Evolutionary conservation across 345 rosid genomes (phyloP), one percentile per base, ranked within the genome.

Genomic region (Brassica juncea): DNA sequence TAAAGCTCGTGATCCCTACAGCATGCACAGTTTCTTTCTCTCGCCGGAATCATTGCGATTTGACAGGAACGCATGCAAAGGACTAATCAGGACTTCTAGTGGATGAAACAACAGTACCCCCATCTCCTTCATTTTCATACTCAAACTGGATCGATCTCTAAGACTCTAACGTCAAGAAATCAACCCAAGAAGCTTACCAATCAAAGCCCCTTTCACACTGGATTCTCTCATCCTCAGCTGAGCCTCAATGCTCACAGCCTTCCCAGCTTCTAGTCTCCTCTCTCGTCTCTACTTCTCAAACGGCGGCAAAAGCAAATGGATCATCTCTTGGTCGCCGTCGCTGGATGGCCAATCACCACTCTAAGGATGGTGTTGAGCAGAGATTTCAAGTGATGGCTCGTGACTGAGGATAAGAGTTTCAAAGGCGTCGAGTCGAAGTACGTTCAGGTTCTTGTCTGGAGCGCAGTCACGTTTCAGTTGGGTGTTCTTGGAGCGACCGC

Each of bases 221-320:
- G 99, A 77, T 87, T 74, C 92, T 94, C 32, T 83, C 92, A 63
- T 72, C 57, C 68, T 88, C 60, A 87, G 92, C 63, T 85, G 80
- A 7, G 72, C 65, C 2, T 87, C 85, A 35, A 90, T 94, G 93
- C 97, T 90, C 19, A 83, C 83, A 34, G 94, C 94, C 0, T 90
- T 92, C 74, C 97, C 97, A 4, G 94, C 97, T 62, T 94, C 94
- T 7, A 89, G 90, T 77, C 86, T 94, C 37, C 74, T 91, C 0
- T 87, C 97, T 6, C 91, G 97, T 19, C 84, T 92, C 77, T 94
- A 94, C 73, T 90, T 70, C 78, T 70, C 88, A 4, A 87, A 94
- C 44, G 97, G 97, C 0, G 98, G 97, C 34, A 73, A 80, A 62
- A 94, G 98, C 89, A 92, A 94, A 74, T 94, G 97, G 98, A 86